Conservation (phyloP, 148 eudicot genomes). For the Rheum nobile region DNA sequence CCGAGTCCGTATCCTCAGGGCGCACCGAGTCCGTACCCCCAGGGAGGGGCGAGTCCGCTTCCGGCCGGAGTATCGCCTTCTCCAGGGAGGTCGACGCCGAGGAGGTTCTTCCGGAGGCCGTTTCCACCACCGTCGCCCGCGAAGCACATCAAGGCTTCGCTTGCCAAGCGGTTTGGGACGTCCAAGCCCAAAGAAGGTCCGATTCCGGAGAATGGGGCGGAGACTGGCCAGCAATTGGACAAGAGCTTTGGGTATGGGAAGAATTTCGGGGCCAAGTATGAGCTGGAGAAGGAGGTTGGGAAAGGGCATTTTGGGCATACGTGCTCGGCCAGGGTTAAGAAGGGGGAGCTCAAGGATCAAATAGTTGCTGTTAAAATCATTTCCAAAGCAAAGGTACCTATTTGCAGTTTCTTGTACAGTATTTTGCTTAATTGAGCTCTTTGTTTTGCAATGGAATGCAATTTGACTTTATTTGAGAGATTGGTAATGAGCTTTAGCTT, state of each 20-base stretch:
- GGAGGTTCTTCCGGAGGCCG: constrained; percentile 42
- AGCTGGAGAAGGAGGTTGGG: constrained; percentile 57
- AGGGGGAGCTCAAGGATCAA: constrained; percentile 43
- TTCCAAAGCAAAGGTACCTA: constrained; percentile 50
- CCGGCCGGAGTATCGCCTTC: constrained; percentile 60
- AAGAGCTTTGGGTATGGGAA: constrained; percentile 53
- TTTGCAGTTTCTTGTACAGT: neutral
- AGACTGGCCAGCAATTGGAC: constrained; percentile 22
- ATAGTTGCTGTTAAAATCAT: constrained; percentile 60
- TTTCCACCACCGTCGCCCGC: constrained; percentile 73
- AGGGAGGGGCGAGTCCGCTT: constrained; percentile 31
- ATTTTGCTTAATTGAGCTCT: neutral
- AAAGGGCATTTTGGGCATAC: constrained; percentile 74
- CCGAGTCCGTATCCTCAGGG: constrained; percentile 59
- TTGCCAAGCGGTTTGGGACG: constrained; percentile 41
- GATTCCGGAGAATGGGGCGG: constrained; percentile 38
- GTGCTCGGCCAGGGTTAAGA: constrained; percentile 38
- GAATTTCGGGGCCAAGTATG: constrained; percentile 52
- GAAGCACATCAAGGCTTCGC: constrained; percentile 59
- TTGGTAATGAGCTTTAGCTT: neutral
- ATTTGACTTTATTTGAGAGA: neutral
- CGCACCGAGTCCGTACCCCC: constrained; percentile 51
- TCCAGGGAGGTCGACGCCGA: constrained; percentile 62
- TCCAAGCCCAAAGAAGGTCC: constrained; percentile 35
- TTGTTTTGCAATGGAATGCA: neutral